Evolutionary conservation across 2,329 filamentous ascomycete species (phyloP).

Genomic region (Colletotrichum destructivum): DNA sequence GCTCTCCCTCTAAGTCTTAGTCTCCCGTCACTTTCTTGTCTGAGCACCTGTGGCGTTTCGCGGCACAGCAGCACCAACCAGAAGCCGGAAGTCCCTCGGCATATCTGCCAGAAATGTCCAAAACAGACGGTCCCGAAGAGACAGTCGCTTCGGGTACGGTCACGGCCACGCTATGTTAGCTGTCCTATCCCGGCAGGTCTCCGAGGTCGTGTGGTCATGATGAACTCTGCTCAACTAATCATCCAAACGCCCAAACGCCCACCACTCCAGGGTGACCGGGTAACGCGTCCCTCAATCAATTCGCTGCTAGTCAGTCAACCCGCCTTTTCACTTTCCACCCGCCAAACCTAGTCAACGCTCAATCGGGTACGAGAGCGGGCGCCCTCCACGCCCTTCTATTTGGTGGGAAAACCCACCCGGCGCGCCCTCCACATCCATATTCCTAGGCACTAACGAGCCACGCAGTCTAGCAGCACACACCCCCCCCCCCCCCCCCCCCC

Average conservation of each 20-base stretch:
- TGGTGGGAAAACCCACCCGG: conserved; percentile 23
- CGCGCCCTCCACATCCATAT: neutral
- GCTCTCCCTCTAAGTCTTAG: neutral
- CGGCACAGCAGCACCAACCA: conserved; percentile 29
- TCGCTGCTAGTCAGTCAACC: neutral
- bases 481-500: neutral
- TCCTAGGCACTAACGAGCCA: too few species aligned
- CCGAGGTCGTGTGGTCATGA: conserved; percentile 25
- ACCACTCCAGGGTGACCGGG: conserved; percentile 14
- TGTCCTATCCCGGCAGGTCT: conserved; percentile 23
- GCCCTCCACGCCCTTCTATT: conserved; percentile 25
- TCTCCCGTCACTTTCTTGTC: conserved; percentile 3
- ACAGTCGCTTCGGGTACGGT: conserved; percentile 9
- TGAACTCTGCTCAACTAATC: conserved; percentile 33
- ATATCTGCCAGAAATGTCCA: conserved; percentile 25
- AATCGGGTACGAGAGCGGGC: conserved; percentile 26
- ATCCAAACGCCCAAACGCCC: conserved; percentile 27
- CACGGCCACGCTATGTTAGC: neutral
- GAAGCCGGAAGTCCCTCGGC: conserved; percentile 25
- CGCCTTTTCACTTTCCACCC: neutral
- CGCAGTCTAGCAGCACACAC: neutral
- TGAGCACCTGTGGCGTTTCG: conserved; percentile 18
- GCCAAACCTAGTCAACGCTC: conserved; percentile 10
- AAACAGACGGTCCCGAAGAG: conserved; percentile 17
- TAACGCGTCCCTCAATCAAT: neutral